phyloP scores from a whole-genome alignment of 129 eudicot species.

The Tagetes erecta region DNA sequence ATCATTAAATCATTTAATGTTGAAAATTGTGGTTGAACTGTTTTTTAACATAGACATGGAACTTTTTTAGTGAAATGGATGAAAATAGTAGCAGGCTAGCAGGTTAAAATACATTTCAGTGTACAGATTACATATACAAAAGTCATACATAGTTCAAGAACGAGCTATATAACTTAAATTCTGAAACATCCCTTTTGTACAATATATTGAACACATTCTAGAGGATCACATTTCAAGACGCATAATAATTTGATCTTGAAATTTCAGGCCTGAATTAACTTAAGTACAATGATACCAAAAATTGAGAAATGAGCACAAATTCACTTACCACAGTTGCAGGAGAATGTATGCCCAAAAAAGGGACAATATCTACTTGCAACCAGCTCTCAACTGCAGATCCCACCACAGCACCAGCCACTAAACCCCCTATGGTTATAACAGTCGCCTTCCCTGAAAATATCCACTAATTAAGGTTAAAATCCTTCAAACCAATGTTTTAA shows the following conservation, averaged over 20 bases:
- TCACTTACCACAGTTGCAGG: constrained; percentile 91
- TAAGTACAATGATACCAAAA: constrained; percentile 80
- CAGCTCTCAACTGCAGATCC: constrained; percentile 97
- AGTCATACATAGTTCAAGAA: constrained; percentile 5
- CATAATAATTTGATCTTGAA: constrained; percentile 28
- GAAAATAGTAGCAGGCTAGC: neutral
- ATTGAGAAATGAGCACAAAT: constrained; percentile 84
- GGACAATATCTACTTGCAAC: constrained; percentile 98
- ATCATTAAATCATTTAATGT: neutral
- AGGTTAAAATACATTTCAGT: neutral
- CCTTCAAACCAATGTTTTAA: constrained; percentile 6
- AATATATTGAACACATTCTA: constrained; percentile 41
- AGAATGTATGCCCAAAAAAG: constrained; percentile 79
- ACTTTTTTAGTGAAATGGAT: neutral
- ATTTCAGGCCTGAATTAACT: constrained; percentile 40
- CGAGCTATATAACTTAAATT: constrained; percentile 34
- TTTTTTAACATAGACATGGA: neutral
- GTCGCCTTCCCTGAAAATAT: constrained; percentile 81
- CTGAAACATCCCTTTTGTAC: constrained; percentile 62
- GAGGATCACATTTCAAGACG: constrained; percentile 25
- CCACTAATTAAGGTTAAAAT: constrained; percentile 4
- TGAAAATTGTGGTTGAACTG: neutral
- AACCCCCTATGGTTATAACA: constrained; percentile 76
- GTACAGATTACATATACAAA: neutral
- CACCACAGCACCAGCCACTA: constrained; percentile 91